Base-by-base conservation (phyloP, 306 rosid genomes). In the Sicyos edulis region DNA sequence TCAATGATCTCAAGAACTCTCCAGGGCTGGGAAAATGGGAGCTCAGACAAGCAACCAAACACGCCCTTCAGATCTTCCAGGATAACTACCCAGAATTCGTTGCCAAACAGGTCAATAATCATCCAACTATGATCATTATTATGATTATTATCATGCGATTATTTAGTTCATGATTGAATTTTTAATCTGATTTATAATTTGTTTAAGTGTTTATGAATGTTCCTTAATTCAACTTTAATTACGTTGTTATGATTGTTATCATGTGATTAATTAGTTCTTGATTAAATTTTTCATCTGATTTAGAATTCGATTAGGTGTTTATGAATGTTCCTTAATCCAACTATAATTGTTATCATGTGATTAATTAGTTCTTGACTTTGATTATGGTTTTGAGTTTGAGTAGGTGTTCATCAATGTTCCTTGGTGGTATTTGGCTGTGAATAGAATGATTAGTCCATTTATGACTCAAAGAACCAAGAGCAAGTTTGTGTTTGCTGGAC, bases 391-490 rank as follows among this genome's bases (percentile, higher is more conserved):
- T 44, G 34, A 0, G 45, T 19, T 40, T 53, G 68, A 10, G 45
- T 51, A 90, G 96, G 88, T 90, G 69, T 90, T 90, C 60, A 79
- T 90, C 89, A 90, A 86, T 79, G 95, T 88, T 52, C 95, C 95
- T 8, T 90, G 92, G 83, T 90, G 96, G 96, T 90, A 90, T 74
- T 76, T 86, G 56, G 95, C 91, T 19, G 86, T 83, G 73, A 88
- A 80, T 70, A 74, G 82, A 60, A 86, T 88, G 95, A 88, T 88
- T 62, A 87, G 92, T 56, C 90, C 92, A 13, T 89, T 89, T 42
- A 72, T 89, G 16, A 89, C 90, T 2, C 88, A 85, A 65, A 83
- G 87, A 75, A 85, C 87, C 22, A 87, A 89, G 72, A 87, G 90
- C 90, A 89, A 89, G 78, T 85, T 87, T 77, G 84, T 87, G 16